Percentiles rank a stretch among this genome's conserved stretches.
Conservation (phyloP, 345 rosid species). For the Eucalyptus sp. region DNA sequence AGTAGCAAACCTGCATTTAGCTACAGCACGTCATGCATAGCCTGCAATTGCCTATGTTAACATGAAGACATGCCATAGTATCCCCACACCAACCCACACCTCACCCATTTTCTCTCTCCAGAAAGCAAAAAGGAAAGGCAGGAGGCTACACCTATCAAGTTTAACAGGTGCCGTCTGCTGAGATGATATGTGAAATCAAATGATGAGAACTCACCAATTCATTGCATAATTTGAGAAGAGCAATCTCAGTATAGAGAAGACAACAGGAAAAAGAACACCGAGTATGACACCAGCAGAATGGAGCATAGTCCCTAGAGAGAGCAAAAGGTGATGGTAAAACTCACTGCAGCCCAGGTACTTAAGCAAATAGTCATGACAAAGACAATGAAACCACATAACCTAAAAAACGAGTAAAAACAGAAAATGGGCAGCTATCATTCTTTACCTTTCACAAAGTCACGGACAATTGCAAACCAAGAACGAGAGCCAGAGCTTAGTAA, state of each 20-base stretch:
- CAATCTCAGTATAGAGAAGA: slow-evolving; percentile 61
- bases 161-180: neutral
- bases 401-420: neutral
- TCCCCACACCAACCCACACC: neutral
- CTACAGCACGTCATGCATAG: neutral
- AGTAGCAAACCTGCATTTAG: slow-evolving; percentile 82
- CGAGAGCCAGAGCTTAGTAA: slow-evolving; percentile 26
- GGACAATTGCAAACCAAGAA: slow-evolving; percentile 35
- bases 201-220: slow-evolving; percentile 59
- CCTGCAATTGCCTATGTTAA: neutral
- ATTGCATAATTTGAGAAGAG: slow-evolving; percentile 59
- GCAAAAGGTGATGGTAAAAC: neutral
- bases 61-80: neutral
- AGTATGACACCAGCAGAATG: slow-evolving; percentile 58
- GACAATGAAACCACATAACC: neutral
- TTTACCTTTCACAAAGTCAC: slow-evolving; percentile 68
- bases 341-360: neutral
- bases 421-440: neutral
- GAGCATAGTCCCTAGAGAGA: slow-evolving; percentile 52
- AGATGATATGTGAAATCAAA: neutral
- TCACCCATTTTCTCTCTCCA: neutral
- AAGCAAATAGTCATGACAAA: neutral
- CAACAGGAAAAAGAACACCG: slow-evolving; percentile 58
- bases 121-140: neutral
- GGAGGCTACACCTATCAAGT: neutral